Conservation (phyloP, 2,329 filamentous ascomycete species). For the Monosporascus sp. region DNA sequence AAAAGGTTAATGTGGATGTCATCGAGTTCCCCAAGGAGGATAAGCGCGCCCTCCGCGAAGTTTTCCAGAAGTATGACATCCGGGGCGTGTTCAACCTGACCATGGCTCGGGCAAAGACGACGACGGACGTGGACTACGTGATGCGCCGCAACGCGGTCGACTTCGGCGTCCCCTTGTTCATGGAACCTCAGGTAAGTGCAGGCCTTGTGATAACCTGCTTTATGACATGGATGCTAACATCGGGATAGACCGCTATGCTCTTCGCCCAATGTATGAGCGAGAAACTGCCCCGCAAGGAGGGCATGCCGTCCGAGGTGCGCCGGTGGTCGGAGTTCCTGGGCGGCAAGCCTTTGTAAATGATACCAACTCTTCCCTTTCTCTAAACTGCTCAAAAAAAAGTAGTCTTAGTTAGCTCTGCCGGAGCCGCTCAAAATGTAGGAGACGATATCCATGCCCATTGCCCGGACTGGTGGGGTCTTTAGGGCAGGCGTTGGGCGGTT, state of each 20-base stretch:
- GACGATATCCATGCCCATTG: neutral
- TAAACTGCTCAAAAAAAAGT: no score
- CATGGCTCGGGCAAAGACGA: constrained; percentile 73
- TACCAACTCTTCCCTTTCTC: neutral
- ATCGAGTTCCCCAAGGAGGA: constrained; percentile 97
- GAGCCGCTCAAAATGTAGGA: neutral
- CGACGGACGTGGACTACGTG: constrained; percentile 91
- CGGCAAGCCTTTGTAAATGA: constrained; percentile 66
- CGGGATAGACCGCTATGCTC: constrained; percentile 76
- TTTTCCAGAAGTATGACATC: constrained; percentile 96
- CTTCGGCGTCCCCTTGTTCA: constrained; percentile 95
- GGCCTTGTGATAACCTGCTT: neutral
- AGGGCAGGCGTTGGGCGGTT: neutral
- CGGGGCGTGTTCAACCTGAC: constrained; percentile 94
- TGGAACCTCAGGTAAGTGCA: constrained; percentile 85
- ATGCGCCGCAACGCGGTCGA: constrained; percentile 98
- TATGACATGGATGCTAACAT: constrained; percentile 1
- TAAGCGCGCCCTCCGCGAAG: constrained; percentile 88
- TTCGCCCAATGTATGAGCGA: constrained; percentile 96
- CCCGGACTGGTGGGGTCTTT: neutral
- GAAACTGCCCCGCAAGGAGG: constrained; percentile 85
- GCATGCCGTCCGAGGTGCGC: constrained; percentile 85
- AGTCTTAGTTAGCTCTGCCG: no score
- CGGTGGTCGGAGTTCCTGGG: constrained; percentile 96
- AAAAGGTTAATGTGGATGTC: constrained; percentile 69